Evolutionary conservation across 345 rosid genomes (phyloP), one percentile per base, ranked within the genome.

Genomic region (Camelina neglecta): DNA sequence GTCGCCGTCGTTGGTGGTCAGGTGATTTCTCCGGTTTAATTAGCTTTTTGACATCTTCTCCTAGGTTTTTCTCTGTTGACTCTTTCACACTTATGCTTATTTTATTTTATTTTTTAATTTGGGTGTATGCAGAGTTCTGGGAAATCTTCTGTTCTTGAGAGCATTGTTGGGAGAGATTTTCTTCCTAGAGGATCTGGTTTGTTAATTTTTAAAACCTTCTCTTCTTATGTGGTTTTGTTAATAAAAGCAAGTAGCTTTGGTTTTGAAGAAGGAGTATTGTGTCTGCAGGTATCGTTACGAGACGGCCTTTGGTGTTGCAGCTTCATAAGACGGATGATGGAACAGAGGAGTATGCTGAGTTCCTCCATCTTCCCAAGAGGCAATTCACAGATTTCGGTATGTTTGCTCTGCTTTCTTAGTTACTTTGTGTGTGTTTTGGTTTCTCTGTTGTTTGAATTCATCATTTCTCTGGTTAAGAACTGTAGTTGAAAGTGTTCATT

Each of bases 171-270:
- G 29, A 84, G 96, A 57, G 98, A 94, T 75, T 94, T 94, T 66
- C 97, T 94, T 67, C 98, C 98, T 15, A 83, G 98, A 85, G 98
- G 98, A 86, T 94, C 98, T 3, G 98, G 98, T 90, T 71, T 38
- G 84, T 70, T 20, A 18, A 67, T 7, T 6, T 7, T 9, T 53
- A 23, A n/a, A n/a, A 0, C 31, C 12, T 36, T 53, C 7, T 15
- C 18, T 18, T 6, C 41, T 13, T 5, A 2, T 41, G 15, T 4
- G 42, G 42, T 26, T 65, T 21, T 56, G 23, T 16, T 3, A 16
- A 8, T 35, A 9, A 13, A 58, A 21, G 64, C 23, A 26, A 71
- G 15, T 9, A 56, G 71, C 35, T 72, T 8, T 65, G 67, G 12
- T 11, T 60, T 53, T 60, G 39, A 72, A 58, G 4, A 57, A 60